These are phyloP conservation scores for Chlamydomonas reinhardtii DNA, from an alignment of 163 green algal species.

Conservation along the genomic window DNA sequence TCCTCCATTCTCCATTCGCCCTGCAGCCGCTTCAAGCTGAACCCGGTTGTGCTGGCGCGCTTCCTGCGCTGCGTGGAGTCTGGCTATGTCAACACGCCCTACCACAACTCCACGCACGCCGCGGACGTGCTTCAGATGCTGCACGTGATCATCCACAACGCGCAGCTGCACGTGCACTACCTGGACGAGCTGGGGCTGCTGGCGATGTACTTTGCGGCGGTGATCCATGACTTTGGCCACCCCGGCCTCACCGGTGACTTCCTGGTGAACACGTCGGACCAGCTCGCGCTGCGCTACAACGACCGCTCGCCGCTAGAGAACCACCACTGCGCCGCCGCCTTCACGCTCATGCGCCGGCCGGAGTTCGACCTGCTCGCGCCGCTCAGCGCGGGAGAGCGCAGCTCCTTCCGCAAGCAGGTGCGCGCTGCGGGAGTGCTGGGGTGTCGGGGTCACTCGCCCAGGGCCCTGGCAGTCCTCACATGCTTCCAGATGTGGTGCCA, in stretches of 20 bases:
- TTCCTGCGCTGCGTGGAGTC: slow-evolving; percentile 44
- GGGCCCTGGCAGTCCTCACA: too few species aligned
- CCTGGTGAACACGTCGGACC: slow-evolving; percentile 67
- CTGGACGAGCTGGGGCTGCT: slow-evolving; percentile 28
- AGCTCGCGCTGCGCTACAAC: slow-evolving; percentile 48
- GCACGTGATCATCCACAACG: slow-evolving; percentile 61
- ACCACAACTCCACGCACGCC: slow-evolving; percentile 86
- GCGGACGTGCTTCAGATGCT: slow-evolving; percentile 84
- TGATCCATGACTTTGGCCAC: slow-evolving; percentile 86
- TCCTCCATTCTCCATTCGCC: too few species aligned
- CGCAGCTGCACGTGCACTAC: slow-evolving; percentile 35
- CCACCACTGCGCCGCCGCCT: not conserved
- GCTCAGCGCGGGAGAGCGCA: not conserved
- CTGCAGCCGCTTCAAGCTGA: slow-evolving; percentile 2
- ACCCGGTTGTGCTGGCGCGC: slow-evolving; percentile 20
- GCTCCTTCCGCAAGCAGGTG: not conserved
- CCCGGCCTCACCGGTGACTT: slow-evolving; percentile 88
- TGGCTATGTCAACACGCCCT: slow-evolving; percentile 71
- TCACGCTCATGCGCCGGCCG: not conserved
- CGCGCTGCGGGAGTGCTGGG: too few species aligned
- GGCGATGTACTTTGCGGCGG: slow-evolving; percentile 46
- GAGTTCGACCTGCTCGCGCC: not conserved
- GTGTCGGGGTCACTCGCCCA: too few species aligned
- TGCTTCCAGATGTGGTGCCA: too few species aligned
- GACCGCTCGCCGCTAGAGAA: slow-evolving; percentile 34